Percentiles rank a stretch among this genome's conserved stretches.
These are phyloP conservation scores for Exophiala sideris DNA, from an alignment of 2,329 filamentous ascomycete species.

Conservation along the genomic window DNA sequence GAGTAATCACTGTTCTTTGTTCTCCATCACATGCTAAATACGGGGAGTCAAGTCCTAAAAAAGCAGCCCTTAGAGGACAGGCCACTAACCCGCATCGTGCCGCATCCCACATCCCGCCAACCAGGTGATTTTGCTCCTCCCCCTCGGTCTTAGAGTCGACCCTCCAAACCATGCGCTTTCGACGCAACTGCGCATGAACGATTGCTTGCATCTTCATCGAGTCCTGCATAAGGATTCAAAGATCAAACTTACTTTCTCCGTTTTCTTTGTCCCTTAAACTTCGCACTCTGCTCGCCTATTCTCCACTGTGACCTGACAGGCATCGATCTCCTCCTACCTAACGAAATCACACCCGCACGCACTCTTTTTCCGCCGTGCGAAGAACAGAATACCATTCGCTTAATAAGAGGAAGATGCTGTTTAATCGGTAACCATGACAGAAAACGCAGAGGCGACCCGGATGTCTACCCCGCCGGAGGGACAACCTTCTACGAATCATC, in stretches of 20 bases:
- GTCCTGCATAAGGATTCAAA: background rate
- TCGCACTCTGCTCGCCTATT: background rate
- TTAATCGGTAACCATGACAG: conserved; percentile 21
- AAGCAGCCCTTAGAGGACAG: no score
- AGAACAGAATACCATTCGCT: conserved; percentile 3
- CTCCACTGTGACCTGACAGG: background rate
- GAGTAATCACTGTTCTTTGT: no score
- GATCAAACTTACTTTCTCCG: background rate
- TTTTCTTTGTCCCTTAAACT: background rate
- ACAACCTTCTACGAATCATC: conserved; percentile 13
- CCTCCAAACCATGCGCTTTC: no score
- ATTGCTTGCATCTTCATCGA: no score
- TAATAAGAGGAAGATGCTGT: conserved; percentile 14
- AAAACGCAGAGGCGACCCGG: conserved; percentile 22
- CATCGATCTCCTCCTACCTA: background rate
- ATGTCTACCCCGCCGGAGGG: conserved; percentile 12
- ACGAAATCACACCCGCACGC: background rate
- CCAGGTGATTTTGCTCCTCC: no score
- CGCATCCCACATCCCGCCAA: no score
- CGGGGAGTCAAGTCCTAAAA: no score
- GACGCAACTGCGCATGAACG: no score
- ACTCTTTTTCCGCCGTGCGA: background rate
- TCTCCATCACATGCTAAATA: no score
- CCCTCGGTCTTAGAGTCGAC: no score
- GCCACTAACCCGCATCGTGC: no score